These are phyloP conservation scores for Lenzites betulinus DNA, from an alignment of 768 basidiomycete genomes.

Conservation along the genomic window DNA sequence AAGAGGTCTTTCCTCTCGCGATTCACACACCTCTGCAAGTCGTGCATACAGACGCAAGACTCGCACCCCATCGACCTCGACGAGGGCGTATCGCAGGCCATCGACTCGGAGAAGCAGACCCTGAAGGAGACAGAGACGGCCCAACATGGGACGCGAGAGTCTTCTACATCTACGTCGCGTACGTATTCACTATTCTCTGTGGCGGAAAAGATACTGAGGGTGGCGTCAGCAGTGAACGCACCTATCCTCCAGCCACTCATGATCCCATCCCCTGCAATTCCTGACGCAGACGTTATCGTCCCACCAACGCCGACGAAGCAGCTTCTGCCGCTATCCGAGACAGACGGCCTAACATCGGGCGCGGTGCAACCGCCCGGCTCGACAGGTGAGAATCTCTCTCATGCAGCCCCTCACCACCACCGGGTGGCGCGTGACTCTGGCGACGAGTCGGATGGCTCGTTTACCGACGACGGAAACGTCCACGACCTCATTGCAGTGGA, in stretches of 20 bases:
- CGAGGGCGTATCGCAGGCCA: constrained; percentile 33
- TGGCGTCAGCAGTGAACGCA: constrained; percentile 6
- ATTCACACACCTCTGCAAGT: constrained; percentile 60
- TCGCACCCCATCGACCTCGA: constrained; percentile 48
- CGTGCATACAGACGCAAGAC: constrained; percentile 58
- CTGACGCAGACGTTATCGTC: constrained; percentile 41
- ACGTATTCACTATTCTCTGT: background rate
- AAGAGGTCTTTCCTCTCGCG: constrained; percentile 59
- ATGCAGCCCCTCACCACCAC: constrained; percentile 30
- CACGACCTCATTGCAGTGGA: constrained; percentile 52
- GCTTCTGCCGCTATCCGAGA: constrained; percentile 65
- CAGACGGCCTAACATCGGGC: constrained; percentile 86
- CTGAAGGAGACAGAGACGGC: constrained; percentile 19
- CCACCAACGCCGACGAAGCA: constrained; percentile 51
- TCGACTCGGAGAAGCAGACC: constrained; percentile 29
- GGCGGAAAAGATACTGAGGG: background rate
- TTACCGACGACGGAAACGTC: constrained; percentile 65
- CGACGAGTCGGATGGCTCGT: constrained; percentile 58
- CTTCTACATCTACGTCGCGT: constrained; percentile 27
- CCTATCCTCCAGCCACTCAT: constrained; percentile 16
- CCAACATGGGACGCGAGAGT: constrained; percentile 23
- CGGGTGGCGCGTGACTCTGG: constrained; percentile 39
- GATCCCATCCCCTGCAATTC: constrained; percentile 22
- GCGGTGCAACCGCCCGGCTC: constrained; percentile 92
- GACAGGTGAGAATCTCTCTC: constrained; percentile 46